phyloP scores from a whole-genome alignment of 2,329 filamentous ascomycete genomes.

The Claviceps capensis region DNA sequence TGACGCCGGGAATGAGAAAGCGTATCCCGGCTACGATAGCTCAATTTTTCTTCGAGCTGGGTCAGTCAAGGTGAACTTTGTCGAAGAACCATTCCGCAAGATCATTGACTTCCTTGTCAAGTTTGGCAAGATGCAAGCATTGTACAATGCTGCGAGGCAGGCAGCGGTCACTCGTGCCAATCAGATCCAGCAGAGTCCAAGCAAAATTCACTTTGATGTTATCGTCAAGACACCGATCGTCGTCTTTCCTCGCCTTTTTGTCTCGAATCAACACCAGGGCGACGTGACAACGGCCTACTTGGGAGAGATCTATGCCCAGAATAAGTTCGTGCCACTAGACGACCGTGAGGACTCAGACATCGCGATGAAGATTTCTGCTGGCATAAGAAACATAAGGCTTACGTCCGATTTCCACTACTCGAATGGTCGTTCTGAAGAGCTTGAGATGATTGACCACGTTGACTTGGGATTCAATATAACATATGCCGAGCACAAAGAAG shows the following conservation, averaged over 20 bases:
- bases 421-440: constrained; percentile 59
- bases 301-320: constrained; percentile 94
- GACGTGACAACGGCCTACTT: constrained; percentile 87
- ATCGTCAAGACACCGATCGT: constrained; percentile 91
- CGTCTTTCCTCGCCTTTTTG: constrained; percentile 73
- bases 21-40: constrained; percentile 89
- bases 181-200: constrained; percentile 81
- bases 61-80: constrained; percentile 91
- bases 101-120: constrained; percentile 97
- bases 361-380: constrained; percentile 80
- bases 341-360: constrained; percentile 59
- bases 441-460: constrained; percentile 95
- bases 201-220: constrained; percentile 87
- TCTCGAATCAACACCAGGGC: constrained; percentile 53
- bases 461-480: constrained; percentile 88
- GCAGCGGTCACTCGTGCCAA: constrained; percentile 88
- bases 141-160: constrained; percentile 93
- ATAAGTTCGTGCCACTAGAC: constrained; percentile 76
- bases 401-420: constrained; percentile 82
- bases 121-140: constrained; percentile 98
- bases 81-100: constrained; percentile 94
- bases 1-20: constrained; percentile 51
- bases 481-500: constrained; percentile 72
- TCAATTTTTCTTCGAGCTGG: constrained; percentile 83
- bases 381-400: constrained; percentile 81